Conservation (phyloP, 345 rosid species). For the Combretum micranthum region DNA sequence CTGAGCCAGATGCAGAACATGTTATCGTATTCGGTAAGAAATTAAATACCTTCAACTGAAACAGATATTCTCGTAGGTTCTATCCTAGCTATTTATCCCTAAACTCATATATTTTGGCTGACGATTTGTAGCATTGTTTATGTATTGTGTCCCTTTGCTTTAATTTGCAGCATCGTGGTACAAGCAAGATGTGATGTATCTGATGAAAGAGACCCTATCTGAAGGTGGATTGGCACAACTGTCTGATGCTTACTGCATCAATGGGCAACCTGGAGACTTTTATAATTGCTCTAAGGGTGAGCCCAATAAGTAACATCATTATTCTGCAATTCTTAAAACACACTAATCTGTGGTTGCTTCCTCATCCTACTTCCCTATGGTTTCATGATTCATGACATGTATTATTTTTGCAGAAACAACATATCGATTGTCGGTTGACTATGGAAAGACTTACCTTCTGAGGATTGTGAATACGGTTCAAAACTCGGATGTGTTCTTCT, state of each 20-base stretch:
- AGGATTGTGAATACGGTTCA: conserved; percentile 22
- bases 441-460: conserved; percentile 31
- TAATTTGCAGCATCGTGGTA: conserved; percentile 36
- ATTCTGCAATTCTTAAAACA: too few relatives aligned
- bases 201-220: conserved; percentile 3
- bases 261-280: conserved; percentile 34
- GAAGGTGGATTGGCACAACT: conserved; percentile 20
- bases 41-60: not conserved
- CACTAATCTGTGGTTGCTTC: too few relatives aligned
- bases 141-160: not conserved
- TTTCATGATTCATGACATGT: too few relatives aligned
- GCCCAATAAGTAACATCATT: too few relatives aligned
- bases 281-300: conserved; percentile 17
- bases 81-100: not conserved
- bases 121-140: not conserved
- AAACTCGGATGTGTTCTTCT: conserved; percentile 22
- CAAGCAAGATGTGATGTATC: conserved; percentile 15
- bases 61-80: not conserved
- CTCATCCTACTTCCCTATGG: too few relatives aligned
- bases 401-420: conserved; percentile 12
- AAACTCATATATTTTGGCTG: not conserved
- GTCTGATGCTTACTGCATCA: conserved; percentile 32
- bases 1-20: conserved; percentile 16
- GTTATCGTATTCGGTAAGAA: conserved; percentile 26
- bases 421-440: conserved; percentile 15